A percentile compares a stretch with the other conserved stretches of the same genome.
Conservation (phyloP, 2,329 filamentous ascomycete genomes). For the Septoria petroselini region DNA sequence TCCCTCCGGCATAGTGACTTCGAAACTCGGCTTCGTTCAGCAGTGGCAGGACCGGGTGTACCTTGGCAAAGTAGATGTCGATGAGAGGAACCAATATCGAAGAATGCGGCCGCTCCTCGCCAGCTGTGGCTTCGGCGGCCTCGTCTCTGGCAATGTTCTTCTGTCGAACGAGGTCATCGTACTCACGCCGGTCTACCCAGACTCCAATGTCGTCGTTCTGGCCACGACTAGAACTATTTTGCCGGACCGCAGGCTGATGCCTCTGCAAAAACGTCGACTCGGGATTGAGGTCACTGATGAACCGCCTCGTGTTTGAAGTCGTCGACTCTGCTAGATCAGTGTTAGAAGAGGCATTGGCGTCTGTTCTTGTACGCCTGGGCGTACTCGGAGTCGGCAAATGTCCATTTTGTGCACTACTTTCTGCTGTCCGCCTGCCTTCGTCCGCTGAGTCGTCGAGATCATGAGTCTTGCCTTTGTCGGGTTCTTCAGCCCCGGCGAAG, state of each 20-base stretch:
- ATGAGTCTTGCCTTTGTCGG: conserved; percentile 9
- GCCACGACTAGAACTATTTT: conserved; percentile 15
- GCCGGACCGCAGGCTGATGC: conserved; percentile 27
- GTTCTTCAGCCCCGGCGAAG: conserved; percentile 23
- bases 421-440: neutral
- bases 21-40: conserved; percentile 46
- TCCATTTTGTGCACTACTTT: neutral
- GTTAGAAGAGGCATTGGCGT: neutral
- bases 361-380: neutral
- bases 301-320: conserved; percentile 14
- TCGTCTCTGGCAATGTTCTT: conserved; percentile 21
- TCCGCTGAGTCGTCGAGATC: conserved; percentile 7
- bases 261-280: conserved; percentile 48
- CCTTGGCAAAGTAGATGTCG: conserved; percentile 46
- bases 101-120: conserved; percentile 34
- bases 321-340: conserved; percentile 5
- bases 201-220: conserved; percentile 35
- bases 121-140: conserved; percentile 9
- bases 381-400: conserved; percentile 11
- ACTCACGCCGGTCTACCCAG: conserved; percentile 38
- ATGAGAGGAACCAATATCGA: conserved; percentile 41
- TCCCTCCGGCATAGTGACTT: conserved; percentile 37
- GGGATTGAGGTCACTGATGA: conserved; percentile 43
- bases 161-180: conserved; percentile 32
- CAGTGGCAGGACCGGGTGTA: conserved; percentile 49